Conservation (phyloP, 2,329 filamentous ascomycete genomes). For the Ilyonectria sp. region DNA sequence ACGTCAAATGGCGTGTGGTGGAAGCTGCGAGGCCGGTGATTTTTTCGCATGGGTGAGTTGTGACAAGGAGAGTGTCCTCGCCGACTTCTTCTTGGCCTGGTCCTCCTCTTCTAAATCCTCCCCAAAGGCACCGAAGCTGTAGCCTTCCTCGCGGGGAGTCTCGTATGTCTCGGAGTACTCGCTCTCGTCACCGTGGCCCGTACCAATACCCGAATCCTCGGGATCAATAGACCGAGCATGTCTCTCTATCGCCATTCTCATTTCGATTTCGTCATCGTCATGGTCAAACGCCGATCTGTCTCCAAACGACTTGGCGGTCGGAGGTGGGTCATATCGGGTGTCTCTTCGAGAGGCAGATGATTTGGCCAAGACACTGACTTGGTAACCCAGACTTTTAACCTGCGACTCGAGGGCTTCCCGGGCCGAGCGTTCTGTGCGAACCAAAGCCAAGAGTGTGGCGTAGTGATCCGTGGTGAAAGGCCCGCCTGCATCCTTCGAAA, state of each 20-base stretch:
- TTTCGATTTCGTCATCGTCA: constrained; percentile 55
- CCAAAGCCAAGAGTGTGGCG: constrained; percentile 64
- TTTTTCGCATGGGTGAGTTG: constrained; percentile 66
- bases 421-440: constrained; percentile 71
- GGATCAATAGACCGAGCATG: constrained; percentile 45
- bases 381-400: constrained; percentile 67
- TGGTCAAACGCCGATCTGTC: constrained; percentile 60
- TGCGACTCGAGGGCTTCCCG: constrained; percentile 70
- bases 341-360: constrained; percentile 42
- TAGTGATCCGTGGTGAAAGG: constrained; percentile 63
- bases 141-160: constrained; percentile 66
- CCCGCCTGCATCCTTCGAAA: constrained; percentile 52
- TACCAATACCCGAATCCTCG: constrained; percentile 56
- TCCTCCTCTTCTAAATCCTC: constrained; percentile 61
- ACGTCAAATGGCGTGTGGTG: constrained; percentile 45
- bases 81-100: constrained; percentile 65
- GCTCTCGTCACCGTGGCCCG: constrained; percentile 57
- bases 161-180: constrained; percentile 65
- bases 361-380: constrained; percentile 64
- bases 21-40: constrained; percentile 41
- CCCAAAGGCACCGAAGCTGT: constrained; percentile 58
- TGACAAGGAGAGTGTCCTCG: constrained; percentile 75
- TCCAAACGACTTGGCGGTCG: constrained; percentile 54
- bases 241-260: constrained; percentile 31
- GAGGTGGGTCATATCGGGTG: constrained; percentile 49